Conservation (phyloP, 176 grass and related monocot species). For the Bothriochloa decipiens region DNA sequence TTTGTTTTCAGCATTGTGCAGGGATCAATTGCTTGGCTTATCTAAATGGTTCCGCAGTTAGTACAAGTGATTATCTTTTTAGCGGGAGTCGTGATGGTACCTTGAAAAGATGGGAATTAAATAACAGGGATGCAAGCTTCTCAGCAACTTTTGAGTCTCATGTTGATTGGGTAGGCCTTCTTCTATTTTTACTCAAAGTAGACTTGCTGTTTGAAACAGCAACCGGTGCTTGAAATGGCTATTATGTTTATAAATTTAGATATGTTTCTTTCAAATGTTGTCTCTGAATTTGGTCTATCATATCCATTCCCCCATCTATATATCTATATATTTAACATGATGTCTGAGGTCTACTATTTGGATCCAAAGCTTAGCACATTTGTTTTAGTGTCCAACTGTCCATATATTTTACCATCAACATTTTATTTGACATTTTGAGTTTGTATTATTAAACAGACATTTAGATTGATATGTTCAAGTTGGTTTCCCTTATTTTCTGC, state of each 20-base stretch:
- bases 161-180: conserved; percentile 89
- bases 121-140: conserved; percentile 62
- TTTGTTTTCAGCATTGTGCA: conserved; percentile 83
- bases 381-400: background rate
- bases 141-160: conserved; percentile 97
- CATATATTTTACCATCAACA: conserved; percentile 17
- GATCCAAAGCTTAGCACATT: background rate
- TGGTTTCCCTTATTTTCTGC: background rate
- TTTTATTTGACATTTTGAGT: background rate
- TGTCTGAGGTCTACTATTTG: background rate
- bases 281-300: background rate
- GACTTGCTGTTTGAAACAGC: conserved; percentile 18
- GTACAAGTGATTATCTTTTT: conserved; percentile 83
- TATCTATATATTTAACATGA: background rate
- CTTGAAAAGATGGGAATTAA: conserved; percentile 90
- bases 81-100: conserved; percentile 94
- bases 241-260: conserved; percentile 23
- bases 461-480: background rate
- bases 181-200: background rate
- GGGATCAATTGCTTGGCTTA: conserved; percentile 90
- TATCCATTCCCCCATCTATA: background rate
- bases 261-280: background rate
- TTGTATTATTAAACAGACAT: background rate
- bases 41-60: conserved; percentile 64
- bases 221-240: background rate